These are phyloP conservation scores for Neurospora sp. DNA, from an alignment of 2,329 filamentous ascomycete species.

Conservation along the genomic window DNA sequence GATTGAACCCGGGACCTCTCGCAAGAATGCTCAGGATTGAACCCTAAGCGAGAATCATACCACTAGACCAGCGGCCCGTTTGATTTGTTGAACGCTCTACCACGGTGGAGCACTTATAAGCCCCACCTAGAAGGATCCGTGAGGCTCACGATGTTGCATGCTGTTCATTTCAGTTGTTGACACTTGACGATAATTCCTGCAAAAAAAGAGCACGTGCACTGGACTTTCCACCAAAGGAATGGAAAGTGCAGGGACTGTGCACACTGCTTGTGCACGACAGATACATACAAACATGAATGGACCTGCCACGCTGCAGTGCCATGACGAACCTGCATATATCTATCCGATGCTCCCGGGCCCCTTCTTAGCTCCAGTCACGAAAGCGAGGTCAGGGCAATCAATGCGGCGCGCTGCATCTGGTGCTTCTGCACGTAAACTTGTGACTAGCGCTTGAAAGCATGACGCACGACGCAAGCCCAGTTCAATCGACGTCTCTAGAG, in stretches of 20 bases:
- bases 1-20: conserved; percentile 15
- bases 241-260: too few relatives aligned
- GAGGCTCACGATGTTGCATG: background rate
- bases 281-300: too few relatives aligned
- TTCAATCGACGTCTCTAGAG: background rate
- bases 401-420: background rate
- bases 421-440: background rate
- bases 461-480: background rate
- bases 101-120: background rate
- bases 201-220: too few relatives aligned
- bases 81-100: background rate
- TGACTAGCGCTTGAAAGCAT: background rate
- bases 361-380: background rate
- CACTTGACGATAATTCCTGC: background rate
- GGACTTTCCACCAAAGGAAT: too few relatives aligned
- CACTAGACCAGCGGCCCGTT: conserved; percentile 36
- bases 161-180: background rate
- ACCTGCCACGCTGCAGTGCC: too few relatives aligned
- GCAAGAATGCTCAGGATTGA: conserved; percentile 3
- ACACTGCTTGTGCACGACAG: too few relatives aligned
- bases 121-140: rapidly evolving
- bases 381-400: background rate
- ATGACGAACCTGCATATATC: too few relatives aligned
- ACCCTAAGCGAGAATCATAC: conserved; percentile 55
- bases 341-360: too few relatives aligned